A percentile compares a stretch with the other conserved stretches of the same genome.
Conservation (phyloP, 331 rosid genomes). For the Rosa hybrid region DNA sequence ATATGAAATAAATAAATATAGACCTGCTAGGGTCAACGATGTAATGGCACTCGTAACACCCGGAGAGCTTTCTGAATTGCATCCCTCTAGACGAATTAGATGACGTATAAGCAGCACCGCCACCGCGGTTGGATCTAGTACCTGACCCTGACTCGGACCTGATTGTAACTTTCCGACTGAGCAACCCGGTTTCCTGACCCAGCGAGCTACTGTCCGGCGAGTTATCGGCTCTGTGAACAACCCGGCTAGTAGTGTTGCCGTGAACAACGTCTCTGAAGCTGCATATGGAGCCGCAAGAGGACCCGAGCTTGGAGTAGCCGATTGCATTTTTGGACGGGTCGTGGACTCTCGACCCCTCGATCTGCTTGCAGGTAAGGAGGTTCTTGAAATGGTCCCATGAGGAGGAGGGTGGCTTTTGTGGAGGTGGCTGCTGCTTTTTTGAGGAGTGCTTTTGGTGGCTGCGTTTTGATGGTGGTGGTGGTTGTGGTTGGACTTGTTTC, state of each 20-base stretch:
- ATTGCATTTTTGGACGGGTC: constrained; percentile 57
- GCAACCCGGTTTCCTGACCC: constrained; percentile 71
- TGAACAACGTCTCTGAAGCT: constrained; percentile 87
- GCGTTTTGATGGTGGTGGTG: constrained; percentile 30
- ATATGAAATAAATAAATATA: background rate
- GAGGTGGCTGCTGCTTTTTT: constrained; percentile 29
- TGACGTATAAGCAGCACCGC: constrained; percentile 38
- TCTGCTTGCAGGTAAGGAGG: constrained; percentile 80
- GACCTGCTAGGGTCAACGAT: constrained; percentile 91
- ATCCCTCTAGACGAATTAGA: constrained; percentile 64
- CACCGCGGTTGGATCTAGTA: constrained; percentile 50
- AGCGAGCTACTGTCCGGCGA: constrained; percentile 87
- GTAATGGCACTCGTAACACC: constrained; percentile 96
- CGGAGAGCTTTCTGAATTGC: constrained; percentile 90
- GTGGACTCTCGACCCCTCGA: constrained; percentile 74
- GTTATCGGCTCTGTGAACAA: constrained; percentile 77
- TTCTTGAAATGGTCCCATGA: constrained; percentile 97
- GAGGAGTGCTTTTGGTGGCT: constrained; percentile 22
- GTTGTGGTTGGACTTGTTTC: background rate
- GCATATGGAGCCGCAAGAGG: constrained; percentile 91
- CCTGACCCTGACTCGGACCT: constrained; percentile 35
- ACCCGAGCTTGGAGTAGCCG: constrained; percentile 64
- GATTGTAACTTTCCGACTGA: constrained; percentile 45
- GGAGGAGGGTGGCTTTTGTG: constrained; percentile 38
- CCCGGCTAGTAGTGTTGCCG: constrained; percentile 62